Evolutionary conservation across 257 asterid genomes (phyloP).

Genomic region (Fraxinus cuspidata): DNA sequence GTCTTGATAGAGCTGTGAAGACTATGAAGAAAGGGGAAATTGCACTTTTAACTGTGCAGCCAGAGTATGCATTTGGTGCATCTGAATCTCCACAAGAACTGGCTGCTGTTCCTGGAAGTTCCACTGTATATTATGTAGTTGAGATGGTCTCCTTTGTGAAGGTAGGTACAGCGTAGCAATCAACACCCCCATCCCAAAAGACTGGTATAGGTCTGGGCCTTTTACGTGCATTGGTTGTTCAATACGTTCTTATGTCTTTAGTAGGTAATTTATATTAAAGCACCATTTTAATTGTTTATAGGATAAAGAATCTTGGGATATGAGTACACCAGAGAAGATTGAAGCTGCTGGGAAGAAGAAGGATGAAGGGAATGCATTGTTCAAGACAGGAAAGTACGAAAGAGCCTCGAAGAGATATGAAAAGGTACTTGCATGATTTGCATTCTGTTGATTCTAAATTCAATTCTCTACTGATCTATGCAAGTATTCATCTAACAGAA

Average conservation of each 20-base stretch:
- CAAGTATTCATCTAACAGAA: not conserved
- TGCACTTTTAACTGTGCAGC: conserved; percentile 44
- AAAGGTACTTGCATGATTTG: conserved; percentile 30
- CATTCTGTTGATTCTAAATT: not conserved
- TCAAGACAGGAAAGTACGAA: conserved; percentile 50
- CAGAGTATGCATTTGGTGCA: conserved; percentile 59
- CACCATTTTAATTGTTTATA: conserved; percentile 10
- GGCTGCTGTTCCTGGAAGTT: conserved; percentile 49
- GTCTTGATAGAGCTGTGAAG: conserved; percentile 54
- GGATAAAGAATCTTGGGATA: conserved; percentile 75
- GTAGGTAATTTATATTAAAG: not conserved
- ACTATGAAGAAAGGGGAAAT: conserved; percentile 64
- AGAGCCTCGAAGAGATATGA: conserved; percentile 68
- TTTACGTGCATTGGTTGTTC: not conserved
- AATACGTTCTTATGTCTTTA: not conserved
- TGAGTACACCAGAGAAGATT: conserved; percentile 53
- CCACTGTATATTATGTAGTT: conserved; percentile 45
- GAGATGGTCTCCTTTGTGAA: conserved; percentile 56
- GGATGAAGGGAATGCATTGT: conserved; percentile 59
- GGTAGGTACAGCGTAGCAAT: conserved; percentile 28
- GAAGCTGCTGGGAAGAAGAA: conserved; percentile 57
- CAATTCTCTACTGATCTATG: not conserved
- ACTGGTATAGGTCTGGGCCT: not conserved
- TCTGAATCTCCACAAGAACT: conserved; percentile 49
- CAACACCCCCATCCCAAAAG: not conserved